Base-by-base conservation (phyloP, 495 filamentous ascomycete species). In the Cercophora samala region DNA sequence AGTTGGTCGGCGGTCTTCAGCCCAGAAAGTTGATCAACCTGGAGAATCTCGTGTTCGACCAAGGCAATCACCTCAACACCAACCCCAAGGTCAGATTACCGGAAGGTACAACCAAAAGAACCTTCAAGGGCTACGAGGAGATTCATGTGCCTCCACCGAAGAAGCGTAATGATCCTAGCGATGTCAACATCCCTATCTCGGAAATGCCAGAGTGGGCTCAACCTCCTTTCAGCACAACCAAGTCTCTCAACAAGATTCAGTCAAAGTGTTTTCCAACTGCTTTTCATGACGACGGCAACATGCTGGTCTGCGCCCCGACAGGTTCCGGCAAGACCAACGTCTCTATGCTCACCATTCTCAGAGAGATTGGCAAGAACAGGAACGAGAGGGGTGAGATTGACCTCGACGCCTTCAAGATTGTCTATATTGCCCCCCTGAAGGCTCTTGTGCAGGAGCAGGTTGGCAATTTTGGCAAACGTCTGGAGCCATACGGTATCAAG, bases 261-360 rank as follows among this genome's bases (percentile, higher is more conserved):
- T 93, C 94, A 9, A 90, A 87, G 77, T 97, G 94, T 73, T 99
- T 86, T 73, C 92, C 93, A 2, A 85, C 89, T 1, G 95, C 95
- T 1, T 99, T 99, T 75, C 85, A 92, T 59, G 91, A 97, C 66
- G 95, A 99, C 79, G 93, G 91, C 1, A 99, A 99, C 75, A 91
- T 98, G 89, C 89, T 99, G 19, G 89, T 99, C 70, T 99, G 95
- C 78, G 95, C 95, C 4, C 95, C 95, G 0, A 99, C 95, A 19
- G 95, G 95, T 64, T 97, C 93, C 73, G 95, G 95, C 73, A 99
- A 99, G 80, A 99, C 95, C 13, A 99, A 99, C 74, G 95, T 99
- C 67, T 95, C 93, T 26, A 97, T 99, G 96, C 85, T 99, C 52
- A 87, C 93, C 5, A 97, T 99, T 64, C 85, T 98, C 11, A 90